phyloP scores from a whole-genome alignment of 2,329 filamentous ascomycete species.

The Conoideocrella luteorostrata region DNA sequence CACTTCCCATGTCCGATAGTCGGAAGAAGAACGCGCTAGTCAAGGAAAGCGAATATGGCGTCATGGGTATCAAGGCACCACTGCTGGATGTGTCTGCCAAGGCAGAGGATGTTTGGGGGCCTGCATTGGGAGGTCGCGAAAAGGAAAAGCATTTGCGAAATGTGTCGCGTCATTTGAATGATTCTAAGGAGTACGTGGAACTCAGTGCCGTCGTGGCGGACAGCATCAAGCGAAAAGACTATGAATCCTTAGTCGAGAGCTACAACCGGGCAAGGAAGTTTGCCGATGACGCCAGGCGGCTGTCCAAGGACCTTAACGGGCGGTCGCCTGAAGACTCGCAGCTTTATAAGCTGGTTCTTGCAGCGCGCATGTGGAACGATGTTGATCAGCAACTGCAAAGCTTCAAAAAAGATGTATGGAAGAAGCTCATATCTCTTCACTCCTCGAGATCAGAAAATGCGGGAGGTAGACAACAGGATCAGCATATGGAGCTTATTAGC shows the following conservation, averaged over 20 bases:
- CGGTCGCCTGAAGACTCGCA: conserved; percentile 66
- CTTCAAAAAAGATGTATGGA: conserved; percentile 90
- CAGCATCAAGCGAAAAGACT: conserved; percentile 84
- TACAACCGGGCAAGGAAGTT: conserved; percentile 79
- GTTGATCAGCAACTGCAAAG: conserved; percentile 78
- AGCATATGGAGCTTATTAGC: conserved; percentile 84
- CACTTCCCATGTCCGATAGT: conserved; percentile 42
- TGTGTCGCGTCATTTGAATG: conserved; percentile 68
- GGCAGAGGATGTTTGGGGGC: conserved; percentile 96
- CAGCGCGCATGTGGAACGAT: conserved; percentile 91
- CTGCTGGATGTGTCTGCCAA: conserved; percentile 87
- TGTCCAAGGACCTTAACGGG: conserved; percentile 52
- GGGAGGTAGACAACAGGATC: conserved; percentile 60
- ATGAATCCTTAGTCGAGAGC: conserved; percentile 79
- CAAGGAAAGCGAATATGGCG: conserved; percentile 89
- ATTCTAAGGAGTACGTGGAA: conserved; percentile 76
- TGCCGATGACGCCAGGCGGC: conserved; percentile 66
- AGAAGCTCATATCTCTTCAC: conserved; percentile 65
- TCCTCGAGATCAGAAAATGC: conserved; percentile 41
- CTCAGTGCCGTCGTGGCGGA: conserved; percentile 71
- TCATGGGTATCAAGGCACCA: conserved; percentile 80
- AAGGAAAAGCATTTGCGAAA: conserved; percentile 82
- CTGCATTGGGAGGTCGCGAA: conserved; percentile 82
- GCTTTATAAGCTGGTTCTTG: conserved; percentile 79
- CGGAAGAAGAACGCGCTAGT: conserved; percentile 81